Evolutionary conservation across 495 filamentous ascomycete genomes (phyloP), one percentile per base, ranked within the genome.

Genomic region (Aspergillus heteromorphus): DNA sequence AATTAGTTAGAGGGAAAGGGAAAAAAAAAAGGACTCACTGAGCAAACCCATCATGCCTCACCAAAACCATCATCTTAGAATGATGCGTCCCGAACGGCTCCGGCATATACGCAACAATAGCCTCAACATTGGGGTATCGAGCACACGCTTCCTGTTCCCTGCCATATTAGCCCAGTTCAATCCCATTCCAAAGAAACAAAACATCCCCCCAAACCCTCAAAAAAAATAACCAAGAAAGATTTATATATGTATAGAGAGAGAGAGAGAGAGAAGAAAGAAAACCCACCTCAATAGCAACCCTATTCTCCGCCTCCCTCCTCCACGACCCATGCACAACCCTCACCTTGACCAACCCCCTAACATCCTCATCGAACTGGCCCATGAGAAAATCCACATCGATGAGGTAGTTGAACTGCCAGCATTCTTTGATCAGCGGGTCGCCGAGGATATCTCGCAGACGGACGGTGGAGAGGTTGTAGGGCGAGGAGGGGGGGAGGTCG

Each of bases 351-450:
- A 86, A 55, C 41, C 72, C 60, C 18, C 79, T 75, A 9, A 86
- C 80, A 72, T 93, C 90, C 6, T 75, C 64, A 55, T 95, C 87
- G 57, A 96, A 86, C 9, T 80, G 70, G 18, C 58, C 72, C 82
- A 87, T 83, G 13, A 87, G 49, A 62, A 91, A 96, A 53, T 89
- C 81, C 20, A 95, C 72, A 71, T 95, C 86, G 62, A 92, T 85
- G 2, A 92, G 72, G 62, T 85, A 96, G 61, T 96, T 95, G 69
- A 96, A 96, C 36, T 89, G 80, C 91, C 91, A 96, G 60, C 87
- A 89, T 67, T 93, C 88, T 31, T 80, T 75, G 49, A 96, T 91
- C 64, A 92, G 76, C 0, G 89, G 88, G 65, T 95, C 86, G 0
- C 87, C 84, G 2, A 96, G 79, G 49, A 96, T 81, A 52, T 91